A percentile compares a stretch with the other conserved stretches of the same genome.
These are phyloP conservation scores for Xerocomellus intermedius DNA, from an alignment of 768 basidiomycete genomes.

Conservation along the genomic window DNA sequence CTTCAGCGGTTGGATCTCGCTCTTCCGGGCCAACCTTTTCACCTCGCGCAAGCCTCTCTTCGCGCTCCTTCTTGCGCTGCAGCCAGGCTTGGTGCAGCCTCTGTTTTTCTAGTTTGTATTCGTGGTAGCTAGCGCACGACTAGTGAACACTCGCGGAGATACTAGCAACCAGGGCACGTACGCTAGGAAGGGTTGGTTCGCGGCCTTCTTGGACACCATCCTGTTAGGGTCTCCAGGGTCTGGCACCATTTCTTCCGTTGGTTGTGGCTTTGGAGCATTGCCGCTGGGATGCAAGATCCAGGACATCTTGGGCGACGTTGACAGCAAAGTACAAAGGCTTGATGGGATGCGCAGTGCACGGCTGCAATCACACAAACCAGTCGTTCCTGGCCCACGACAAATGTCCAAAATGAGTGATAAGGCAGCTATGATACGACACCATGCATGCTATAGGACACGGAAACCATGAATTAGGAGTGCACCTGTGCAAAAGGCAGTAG, in stretches of 20 bases:
- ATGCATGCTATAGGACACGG: constrained; percentile 23
- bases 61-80: constrained; percentile 67
- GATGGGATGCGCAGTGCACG: neutral
- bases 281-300: constrained; percentile 56
- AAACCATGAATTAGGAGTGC: constrained; percentile 27
- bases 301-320: constrained; percentile 46
- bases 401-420: neutral
- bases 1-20: constrained; percentile 67
- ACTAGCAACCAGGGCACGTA: constrained; percentile 39
- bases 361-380: neutral
- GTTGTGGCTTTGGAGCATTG: constrained; percentile 36
- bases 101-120: constrained; percentile 63
- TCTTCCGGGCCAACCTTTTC: constrained; percentile 73
- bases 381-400: neutral
- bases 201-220: constrained; percentile 76
- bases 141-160: neutral
- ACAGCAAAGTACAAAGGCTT: neutral
- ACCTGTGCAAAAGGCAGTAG: constrained; percentile 33
- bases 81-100: constrained; percentile 62
- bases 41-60: constrained; percentile 70
- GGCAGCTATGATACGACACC: constrained; percentile 12
- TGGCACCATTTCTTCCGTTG: constrained; percentile 49
- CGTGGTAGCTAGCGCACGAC: constrained; percentile 50
- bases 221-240: constrained; percentile 66
- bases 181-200: constrained; percentile 84